Percentiles rank a stretch among this genome's conserved stretches.
phyloP scores from a whole-genome alignment of 192 early-diverging fungal species.

The Mortierella claussenii region DNA sequence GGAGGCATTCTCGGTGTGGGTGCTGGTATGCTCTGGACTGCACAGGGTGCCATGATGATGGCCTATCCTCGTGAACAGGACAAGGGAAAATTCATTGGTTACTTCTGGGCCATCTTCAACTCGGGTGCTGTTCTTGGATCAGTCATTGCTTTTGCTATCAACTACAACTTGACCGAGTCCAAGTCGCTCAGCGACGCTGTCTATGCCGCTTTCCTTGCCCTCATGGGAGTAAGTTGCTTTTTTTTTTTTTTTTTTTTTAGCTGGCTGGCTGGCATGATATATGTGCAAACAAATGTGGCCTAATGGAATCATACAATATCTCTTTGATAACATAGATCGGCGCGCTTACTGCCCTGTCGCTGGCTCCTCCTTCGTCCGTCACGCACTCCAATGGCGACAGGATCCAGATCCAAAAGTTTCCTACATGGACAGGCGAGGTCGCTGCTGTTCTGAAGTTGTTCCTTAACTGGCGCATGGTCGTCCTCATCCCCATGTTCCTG shows the following conservation, averaged over 20 bases:
- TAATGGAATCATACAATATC: too few relatives aligned
- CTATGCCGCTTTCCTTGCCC: slow-evolving; percentile 77
- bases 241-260: not conserved
- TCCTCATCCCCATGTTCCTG: slow-evolving; percentile 74
- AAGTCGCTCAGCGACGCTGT: slow-evolving; percentile 71
- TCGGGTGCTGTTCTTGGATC: slow-evolving; percentile 85
- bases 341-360: slow-evolving; percentile 63
- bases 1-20: slow-evolving; percentile 85
- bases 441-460: slow-evolving; percentile 67
- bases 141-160: slow-evolving; percentile 75
- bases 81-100: slow-evolving; percentile 83
- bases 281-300: too few relatives aligned
- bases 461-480: slow-evolving; percentile 71
- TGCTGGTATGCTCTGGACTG: slow-evolving; percentile 81
- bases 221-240: slow-evolving; percentile 59
- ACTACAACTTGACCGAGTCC: slow-evolving; percentile 63
- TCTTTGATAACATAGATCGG: slow-evolving; percentile 53
- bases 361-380: slow-evolving; percentile 68
- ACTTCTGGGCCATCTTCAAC: slow-evolving; percentile 91
- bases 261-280: not conserved
- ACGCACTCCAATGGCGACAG: slow-evolving; percentile 74
- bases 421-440: slow-evolving; percentile 68
- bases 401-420: slow-evolving; percentile 75
- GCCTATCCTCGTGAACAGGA: slow-evolving; percentile 86
- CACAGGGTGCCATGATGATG: slow-evolving; percentile 87